These are phyloP conservation scores for Sechiopsis laciniata DNA, from an alignment of 306 rosid genomes.

Conservation along the genomic window DNA sequence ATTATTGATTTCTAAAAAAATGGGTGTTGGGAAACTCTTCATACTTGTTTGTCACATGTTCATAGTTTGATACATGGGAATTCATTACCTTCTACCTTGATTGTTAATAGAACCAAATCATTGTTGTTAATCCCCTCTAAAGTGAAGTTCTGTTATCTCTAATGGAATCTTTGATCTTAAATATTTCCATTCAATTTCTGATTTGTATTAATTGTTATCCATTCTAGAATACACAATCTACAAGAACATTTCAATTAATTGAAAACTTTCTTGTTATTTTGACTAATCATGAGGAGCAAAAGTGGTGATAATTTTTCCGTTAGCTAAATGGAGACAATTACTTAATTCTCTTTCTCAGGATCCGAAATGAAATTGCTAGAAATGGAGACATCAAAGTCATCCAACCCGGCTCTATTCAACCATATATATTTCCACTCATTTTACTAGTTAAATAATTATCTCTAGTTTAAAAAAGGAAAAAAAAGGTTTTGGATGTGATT, in stretches of 20 bases:
- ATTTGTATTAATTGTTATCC: background rate
- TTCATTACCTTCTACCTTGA: constrained; percentile 21
- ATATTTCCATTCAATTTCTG: background rate
- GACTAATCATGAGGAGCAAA: no score
- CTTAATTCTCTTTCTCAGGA: no score
- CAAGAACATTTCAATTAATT: background rate
- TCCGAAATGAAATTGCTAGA: no score
- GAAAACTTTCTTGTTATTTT: background rate
- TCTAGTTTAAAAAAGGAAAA: no score
- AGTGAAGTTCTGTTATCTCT: background rate
- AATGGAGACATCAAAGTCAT: no score
- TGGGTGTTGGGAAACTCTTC: constrained; percentile 7
- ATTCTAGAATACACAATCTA: background rate
- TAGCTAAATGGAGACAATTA: no score
- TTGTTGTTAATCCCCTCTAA: constrained; percentile 15
- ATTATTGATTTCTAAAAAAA: constrained; percentile 16
- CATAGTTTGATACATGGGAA: constrained; percentile 21
- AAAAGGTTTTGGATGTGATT: no score
- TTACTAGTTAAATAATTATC: no score
- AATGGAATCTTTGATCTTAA: background rate
- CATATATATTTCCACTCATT: no score
- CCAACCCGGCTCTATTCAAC: no score
- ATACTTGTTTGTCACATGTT: constrained; percentile 15
- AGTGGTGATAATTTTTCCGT: no score
- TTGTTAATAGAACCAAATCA: constrained; percentile 23